Conservation (phyloP, 2,329 filamentous ascomycete species). For the Madurella mycetomatis region DNA sequence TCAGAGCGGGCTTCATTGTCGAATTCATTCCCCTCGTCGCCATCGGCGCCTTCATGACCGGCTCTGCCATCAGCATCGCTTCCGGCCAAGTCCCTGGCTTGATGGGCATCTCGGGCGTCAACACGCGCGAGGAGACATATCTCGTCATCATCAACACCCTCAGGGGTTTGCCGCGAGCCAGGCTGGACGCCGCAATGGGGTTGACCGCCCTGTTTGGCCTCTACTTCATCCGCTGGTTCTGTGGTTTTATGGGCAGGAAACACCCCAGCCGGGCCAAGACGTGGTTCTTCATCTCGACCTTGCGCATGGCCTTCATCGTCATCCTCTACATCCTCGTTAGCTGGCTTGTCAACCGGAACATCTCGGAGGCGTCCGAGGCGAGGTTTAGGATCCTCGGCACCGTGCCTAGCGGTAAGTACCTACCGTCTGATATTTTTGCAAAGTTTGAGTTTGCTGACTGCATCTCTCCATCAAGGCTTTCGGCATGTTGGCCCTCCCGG, state of each 20-base stretch:
- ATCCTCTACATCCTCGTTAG: conserved; percentile 84
- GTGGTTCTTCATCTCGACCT: conserved; percentile 70
- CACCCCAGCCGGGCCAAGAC: conserved; percentile 57
- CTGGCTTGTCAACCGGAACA: conserved; percentile 70
- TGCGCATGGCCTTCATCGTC: conserved; percentile 68
- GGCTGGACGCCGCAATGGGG: conserved; percentile 68
- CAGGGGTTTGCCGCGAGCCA: conserved; percentile 38
- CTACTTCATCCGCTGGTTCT: conserved; percentile 59
- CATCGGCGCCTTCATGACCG: conserved; percentile 49
- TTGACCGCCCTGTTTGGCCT: conserved; percentile 62
- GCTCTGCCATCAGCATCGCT: conserved; percentile 48
- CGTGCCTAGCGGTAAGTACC: conserved; percentile 65
- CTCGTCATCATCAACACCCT: conserved; percentile 42
- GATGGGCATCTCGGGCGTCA: conserved; percentile 39
- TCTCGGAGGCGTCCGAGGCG: conserved; percentile 46
- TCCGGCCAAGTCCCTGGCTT: conserved; percentile 42
- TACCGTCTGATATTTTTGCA: not conserved
- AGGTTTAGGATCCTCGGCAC: conserved; percentile 66
- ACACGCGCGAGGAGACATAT: conserved; percentile 43
- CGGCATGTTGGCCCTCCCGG: conserved; percentile 71
- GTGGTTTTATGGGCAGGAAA: conserved; percentile 55
- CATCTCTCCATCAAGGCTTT: conserved; percentile 54
- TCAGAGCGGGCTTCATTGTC: conserved; percentile 47
- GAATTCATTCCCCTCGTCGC: conserved; percentile 49
- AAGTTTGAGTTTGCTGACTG: not conserved